Percentiles rank a stretch among this genome's conserved stretches.
These are phyloP conservation scores for Apophysomyces variabilis DNA, from an alignment of 371 early-diverging fungal genomes.

Conservation along the genomic window DNA sequence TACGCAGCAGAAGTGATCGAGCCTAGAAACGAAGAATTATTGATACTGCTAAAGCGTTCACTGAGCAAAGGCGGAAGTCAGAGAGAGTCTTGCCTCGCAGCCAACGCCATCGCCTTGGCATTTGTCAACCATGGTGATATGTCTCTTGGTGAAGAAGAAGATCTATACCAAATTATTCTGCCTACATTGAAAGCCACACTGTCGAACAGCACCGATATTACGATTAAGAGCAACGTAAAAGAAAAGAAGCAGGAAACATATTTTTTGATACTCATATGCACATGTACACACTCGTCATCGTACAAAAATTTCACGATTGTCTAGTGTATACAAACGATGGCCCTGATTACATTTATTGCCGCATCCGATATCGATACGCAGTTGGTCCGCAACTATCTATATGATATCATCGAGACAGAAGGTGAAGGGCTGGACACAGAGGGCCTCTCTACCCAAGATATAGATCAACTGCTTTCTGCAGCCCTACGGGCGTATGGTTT, in stretches of 20 bases:
- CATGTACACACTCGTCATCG: neutral
- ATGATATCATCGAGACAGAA: constrained; percentile 48
- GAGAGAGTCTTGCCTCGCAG: constrained; percentile 66
- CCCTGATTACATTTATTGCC: constrained; percentile 67
- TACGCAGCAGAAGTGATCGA: constrained; percentile 38
- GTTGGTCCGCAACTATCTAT: constrained; percentile 38
- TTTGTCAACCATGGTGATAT: constrained; percentile 72
- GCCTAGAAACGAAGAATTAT: constrained; percentile 37
- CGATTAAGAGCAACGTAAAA: constrained; percentile 42
- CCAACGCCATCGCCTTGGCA: constrained; percentile 61
- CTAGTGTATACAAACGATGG: constrained; percentile 53
- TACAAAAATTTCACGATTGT: too few relatives aligned
- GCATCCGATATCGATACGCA: constrained; percentile 63
- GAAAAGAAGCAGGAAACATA: constrained; percentile 2
- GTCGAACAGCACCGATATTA: constrained; percentile 42
- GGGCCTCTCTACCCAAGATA: constrained; percentile 27
- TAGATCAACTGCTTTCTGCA: constrained; percentile 39
- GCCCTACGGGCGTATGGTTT: constrained; percentile 57
- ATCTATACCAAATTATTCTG: constrained; percentile 58
- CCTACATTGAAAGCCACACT: constrained; percentile 53
- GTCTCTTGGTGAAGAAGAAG: constrained; percentile 55
- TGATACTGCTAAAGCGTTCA: constrained; percentile 64
- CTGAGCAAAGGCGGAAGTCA: constrained; percentile 55
- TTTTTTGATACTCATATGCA: neutral
- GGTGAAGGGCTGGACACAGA: constrained; percentile 44